Base-by-base conservation (phyloP, 2,329 filamentous ascomycete species). In the Aspergillus neotritici region DNA sequence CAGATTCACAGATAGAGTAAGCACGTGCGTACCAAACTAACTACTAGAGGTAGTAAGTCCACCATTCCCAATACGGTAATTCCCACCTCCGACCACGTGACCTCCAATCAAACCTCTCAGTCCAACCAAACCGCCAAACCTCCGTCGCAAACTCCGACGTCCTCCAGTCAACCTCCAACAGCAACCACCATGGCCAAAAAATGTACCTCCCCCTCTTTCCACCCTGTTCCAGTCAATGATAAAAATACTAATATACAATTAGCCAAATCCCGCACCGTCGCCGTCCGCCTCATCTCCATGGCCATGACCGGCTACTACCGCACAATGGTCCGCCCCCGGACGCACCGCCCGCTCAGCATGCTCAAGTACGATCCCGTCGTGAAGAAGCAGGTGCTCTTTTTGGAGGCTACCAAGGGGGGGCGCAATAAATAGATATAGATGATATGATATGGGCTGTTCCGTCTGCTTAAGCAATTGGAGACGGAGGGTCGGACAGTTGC, bases 291-390 rank as follows among this genome's bases (percentile, higher is more conserved):
- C 55, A 76, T 98, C 67, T 95, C 89, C 52, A 98, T 98, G 93
- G 93, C 93, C 66, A 84, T 95, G 84, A 98, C 93, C 17, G 93
- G 93, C 62, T 98, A 89, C 78, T 98, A 91, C 77, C 90, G 91
- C 69, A 94, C 88, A 41, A 82, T 94, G 68, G 78, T 84, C 56
- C 83, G 94, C 46, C 90, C 89, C 10, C 84, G 93, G 56, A 78
- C 80, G 25, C 78, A 89, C 50, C 77, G 84, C 34, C 90, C 94
- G 44, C 79, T 98, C 71, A 94, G 89, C 73, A 93, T 98, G 88
- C 75, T 98, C 58, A 98, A 98, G 76, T 98, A 98, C 71, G 93
- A 98, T 65, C 93, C 93, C 33, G 90, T 98, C 53, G 93, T 98
- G 43, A 86, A 89, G 67, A 88, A 91, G 75, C 86, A 95, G 72